Evolutionary conservation across 768 basidiomycete genomes (phyloP), one percentile per base, ranked within the genome.

Genomic region (Phanerochaete carnosa): DNA sequence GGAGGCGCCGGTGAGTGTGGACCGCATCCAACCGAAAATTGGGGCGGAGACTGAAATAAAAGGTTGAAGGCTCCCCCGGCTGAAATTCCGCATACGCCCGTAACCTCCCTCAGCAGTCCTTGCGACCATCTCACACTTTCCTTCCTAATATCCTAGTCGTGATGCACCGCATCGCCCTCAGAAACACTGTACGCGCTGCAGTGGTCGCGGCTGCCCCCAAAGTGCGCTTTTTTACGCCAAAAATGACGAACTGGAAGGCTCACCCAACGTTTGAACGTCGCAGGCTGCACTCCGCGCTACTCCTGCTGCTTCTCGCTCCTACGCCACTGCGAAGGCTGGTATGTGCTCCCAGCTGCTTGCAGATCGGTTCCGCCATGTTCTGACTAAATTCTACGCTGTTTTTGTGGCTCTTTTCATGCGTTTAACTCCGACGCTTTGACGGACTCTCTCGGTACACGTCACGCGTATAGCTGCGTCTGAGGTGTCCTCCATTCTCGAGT

Each of bases 321-420:
- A 99, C 82, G 97, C 97, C 69, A 95, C 96, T 69, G 95, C 95
- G 70, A 99, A 99, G 82, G 88, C 97, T 78, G 92, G 95, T 98
- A 66, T 66, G 91, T 68, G 56, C 19, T 35, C 12, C 25, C 19
- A 45, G 33, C 37, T 50, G 46, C 29, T 55, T 19, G 9, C 32
- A 19, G 8, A 55, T n/a, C 33, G 52, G 56, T 54, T 50, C 45
- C 37, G 26, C 25, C 7, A 12, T 28, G 47, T 26, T 33, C 16
- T 64, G 66, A 64, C 69, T 64, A 65, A 64, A 6, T 19, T 32
- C 26, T 22, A 39, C 45, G 8, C 32, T 45, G 60, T 62, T 50
- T 62, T 50, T 25, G 32, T 8, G 43, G 39, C 19, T 54, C 33
- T 54, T 50, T 33, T 66, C 60, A 65, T 33, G 16, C 39, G n/a